These are phyloP conservation scores for Chrysoporthe austroafricana DNA, from an alignment of 2,329 filamentous ascomycete species.

Conservation along the genomic window DNA sequence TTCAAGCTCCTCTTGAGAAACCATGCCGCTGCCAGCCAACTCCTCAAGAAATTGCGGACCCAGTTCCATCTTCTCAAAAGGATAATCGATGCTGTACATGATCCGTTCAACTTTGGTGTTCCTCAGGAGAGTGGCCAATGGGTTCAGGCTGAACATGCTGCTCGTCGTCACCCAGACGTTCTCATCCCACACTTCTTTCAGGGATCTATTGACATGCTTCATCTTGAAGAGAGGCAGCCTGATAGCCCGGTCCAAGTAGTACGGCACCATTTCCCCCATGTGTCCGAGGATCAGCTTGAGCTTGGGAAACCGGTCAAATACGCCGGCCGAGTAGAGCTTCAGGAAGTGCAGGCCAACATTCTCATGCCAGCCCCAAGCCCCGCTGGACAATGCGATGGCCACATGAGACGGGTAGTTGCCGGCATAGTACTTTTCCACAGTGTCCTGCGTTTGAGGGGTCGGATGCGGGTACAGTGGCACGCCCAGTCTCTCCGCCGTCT, in stretches of 20 bases:
- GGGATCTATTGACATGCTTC: slow-evolving; percentile 26
- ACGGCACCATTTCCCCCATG: slow-evolving; percentile 57
- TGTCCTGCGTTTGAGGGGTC: slow-evolving; percentile 30
- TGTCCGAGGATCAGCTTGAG: slow-evolving; percentile 60
- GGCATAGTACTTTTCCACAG: slow-evolving; percentile 37
- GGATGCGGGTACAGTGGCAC: slow-evolving; percentile 24
- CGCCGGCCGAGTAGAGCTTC: slow-evolving; percentile 53
- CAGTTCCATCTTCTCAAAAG: slow-evolving; percentile 9
- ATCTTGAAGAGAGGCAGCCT: slow-evolving; percentile 35
- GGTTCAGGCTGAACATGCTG: slow-evolving; percentile 13
- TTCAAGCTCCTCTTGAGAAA: slow-evolving; percentile 2
- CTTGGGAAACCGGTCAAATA: slow-evolving; percentile 58
- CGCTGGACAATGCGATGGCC: slow-evolving; percentile 42
- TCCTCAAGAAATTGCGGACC: slow-evolving; percentile 2
- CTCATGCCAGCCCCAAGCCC: slow-evolving; percentile 54
- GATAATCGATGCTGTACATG: slow-evolving; percentile 15
- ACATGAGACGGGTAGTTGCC: slow-evolving; percentile 32
- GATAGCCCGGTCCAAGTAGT: slow-evolving; percentile 53
- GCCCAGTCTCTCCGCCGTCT: slow-evolving; percentile 12
- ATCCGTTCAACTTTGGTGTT: slow-evolving; percentile 7
- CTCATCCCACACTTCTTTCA: slow-evolving; percentile 13
- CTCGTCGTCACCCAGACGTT: slow-evolving; percentile 20
- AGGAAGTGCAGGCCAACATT: slow-evolving; percentile 53
- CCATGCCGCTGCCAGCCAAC: slow-evolving; percentile 2
- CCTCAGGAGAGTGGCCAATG: slow-evolving; percentile 4